Evolutionary conservation across 106 monocot genomes (phyloP).

Genomic region (Ottelia alismoides): DNA sequence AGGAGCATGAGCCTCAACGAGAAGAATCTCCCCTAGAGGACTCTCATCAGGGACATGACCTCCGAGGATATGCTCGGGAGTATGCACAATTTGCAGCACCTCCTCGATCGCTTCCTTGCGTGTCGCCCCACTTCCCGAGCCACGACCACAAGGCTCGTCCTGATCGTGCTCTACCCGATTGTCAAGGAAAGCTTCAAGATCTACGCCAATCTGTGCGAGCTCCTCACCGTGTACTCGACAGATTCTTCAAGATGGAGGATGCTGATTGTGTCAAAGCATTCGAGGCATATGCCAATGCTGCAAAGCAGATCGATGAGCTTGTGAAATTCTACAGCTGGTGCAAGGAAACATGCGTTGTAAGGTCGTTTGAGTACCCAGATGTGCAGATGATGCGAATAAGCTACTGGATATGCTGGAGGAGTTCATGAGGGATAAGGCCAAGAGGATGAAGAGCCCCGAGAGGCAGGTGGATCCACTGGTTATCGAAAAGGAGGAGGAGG

Average conservation of each 20-base stretch:
- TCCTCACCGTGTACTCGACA: constrained; percentile 47
- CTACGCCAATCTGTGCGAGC: constrained; percentile 53
- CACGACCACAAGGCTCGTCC: constrained; percentile 38
- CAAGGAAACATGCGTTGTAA: constrained; percentile 48
- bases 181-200: no score
- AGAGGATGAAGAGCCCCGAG: constrained; percentile 30
- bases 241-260: constrained; percentile 75
- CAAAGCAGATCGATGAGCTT: no score
- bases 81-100: constrained; percentile 45
- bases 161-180: constrained; percentile 38
- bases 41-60: constrained; percentile 36
- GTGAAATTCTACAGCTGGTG: no score
- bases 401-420: constrained; percentile 55
- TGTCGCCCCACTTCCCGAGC: constrained; percentile 40
- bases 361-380: constrained; percentile 61
- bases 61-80: no score
- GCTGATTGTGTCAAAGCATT: constrained; percentile 54
- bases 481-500: no score
- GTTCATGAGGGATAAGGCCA: no score
- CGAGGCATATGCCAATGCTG: constrained; percentile 52
- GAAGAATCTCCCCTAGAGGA: no score
- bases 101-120: constrained; percentile 45
- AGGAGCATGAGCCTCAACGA: no score
- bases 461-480: no score
- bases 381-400: constrained; percentile 60